Evolutionary conservation across 768 basidiomycete species (phyloP).

Genomic region (Mycena maculata): DNA sequence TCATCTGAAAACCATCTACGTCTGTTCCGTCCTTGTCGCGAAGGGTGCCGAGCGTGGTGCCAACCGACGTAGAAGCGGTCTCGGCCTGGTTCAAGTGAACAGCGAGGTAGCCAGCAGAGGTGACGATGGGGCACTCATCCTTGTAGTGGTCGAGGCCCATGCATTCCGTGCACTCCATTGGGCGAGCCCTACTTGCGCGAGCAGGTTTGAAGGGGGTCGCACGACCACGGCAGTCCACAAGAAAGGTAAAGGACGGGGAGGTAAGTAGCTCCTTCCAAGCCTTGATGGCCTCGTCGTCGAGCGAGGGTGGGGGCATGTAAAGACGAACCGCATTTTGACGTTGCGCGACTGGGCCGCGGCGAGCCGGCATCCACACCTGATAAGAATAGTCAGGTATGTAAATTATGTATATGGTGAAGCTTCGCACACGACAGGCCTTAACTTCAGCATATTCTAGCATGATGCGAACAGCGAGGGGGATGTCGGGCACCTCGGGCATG

Average conservation of each 20-base stretch:
- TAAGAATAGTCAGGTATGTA: no score
- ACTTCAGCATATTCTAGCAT: no score
- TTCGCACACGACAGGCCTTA: no score
- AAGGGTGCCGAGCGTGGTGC: background rate
- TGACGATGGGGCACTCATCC: slow-evolving; percentile 17
- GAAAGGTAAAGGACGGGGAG: slow-evolving; percentile 11
- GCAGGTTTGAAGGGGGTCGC: slow-evolving; percentile 16
- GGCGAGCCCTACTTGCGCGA: background rate
- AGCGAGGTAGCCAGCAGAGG: background rate
- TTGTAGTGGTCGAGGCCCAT: slow-evolving; percentile 20
- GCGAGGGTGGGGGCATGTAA: slow-evolving; percentile 16
- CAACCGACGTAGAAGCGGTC: background rate
- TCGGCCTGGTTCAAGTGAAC: slow-evolving; percentile 15
- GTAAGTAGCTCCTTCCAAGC: slow-evolving; percentile 10
- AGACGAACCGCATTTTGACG: slow-evolving; percentile 8
- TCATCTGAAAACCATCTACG: slow-evolving; percentile 2
- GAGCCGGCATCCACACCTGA: slow-evolving; percentile 14
- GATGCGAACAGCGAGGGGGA: no score
- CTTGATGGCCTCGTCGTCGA: background rate
- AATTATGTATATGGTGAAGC: no score
- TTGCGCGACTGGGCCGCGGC: background rate
- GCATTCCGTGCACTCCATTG: slow-evolving; percentile 19
- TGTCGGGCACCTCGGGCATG: no score
- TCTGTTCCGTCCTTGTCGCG: slow-evolving; percentile 2
- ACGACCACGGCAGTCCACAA: slow-evolving; percentile 13